A percentile compares a stretch with the other conserved stretches of the same genome.
Evolutionary conservation across 805 yeast genomes (phyloP).

Genomic region (Diddensiella transvaalensis): DNA sequence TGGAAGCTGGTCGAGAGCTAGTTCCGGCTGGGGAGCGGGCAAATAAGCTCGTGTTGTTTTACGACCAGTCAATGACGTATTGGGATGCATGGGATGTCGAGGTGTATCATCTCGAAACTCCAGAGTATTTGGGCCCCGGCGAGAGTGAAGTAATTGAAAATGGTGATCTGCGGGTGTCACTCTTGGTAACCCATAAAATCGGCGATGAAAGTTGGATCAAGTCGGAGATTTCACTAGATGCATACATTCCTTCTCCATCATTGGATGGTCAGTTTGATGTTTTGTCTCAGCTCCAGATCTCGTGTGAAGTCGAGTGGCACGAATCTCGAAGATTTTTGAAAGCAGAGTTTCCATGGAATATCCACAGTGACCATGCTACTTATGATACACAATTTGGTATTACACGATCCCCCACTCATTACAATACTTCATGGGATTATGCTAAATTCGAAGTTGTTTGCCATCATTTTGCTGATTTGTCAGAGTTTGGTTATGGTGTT

Average conservation of each 20-base stretch:
- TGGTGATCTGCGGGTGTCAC: constrained; percentile 59
- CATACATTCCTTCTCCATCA: constrained; percentile 34
- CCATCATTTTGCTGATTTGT: constrained; percentile 89
- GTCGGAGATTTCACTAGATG: constrained; percentile 68
- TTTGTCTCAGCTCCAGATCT: constrained; percentile 54
- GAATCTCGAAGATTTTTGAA: constrained; percentile 84
- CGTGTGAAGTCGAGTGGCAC: constrained; percentile 74
- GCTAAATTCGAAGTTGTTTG: constrained; percentile 96
- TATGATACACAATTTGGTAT: constrained; percentile 94
- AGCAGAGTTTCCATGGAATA: constrained; percentile 90
- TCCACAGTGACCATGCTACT: constrained; percentile 69
- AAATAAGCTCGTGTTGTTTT: constrained; percentile 75
- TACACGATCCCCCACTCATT: constrained; percentile 90
- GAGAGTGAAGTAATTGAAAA: constrained; percentile 40
- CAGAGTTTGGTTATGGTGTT: constrained; percentile 85
- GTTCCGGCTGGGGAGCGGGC: constrained; percentile 63
- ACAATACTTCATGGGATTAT: constrained; percentile 91
- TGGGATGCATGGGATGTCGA: constrained; percentile 99
- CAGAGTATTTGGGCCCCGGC: constrained; percentile 45
- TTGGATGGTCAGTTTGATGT: constrained; percentile 47
- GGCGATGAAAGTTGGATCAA: constrained; percentile 55
- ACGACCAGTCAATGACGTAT: constrained; percentile 86
- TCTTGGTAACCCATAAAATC: constrained; percentile 59
- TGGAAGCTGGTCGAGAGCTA: constrained; percentile 56
- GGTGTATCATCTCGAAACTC: constrained; percentile 74